Evolutionary conservation across 148 eudicot species (phyloP).

Genomic region (Selenicereus undatus): DNA sequence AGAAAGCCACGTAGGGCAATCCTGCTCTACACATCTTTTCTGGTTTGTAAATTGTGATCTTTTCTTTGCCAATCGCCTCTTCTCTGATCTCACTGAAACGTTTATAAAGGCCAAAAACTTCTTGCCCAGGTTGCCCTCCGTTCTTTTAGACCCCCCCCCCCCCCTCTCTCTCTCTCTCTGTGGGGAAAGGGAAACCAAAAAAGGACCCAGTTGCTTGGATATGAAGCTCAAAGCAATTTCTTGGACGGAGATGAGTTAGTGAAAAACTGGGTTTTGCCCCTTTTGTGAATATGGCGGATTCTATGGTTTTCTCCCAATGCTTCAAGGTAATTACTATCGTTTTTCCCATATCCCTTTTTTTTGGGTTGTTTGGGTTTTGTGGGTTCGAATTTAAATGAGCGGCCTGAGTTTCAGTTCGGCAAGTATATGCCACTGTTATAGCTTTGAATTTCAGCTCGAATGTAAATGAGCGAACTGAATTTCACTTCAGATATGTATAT

Average conservation of each 20-base stretch:
- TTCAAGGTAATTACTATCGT: slow-evolving; percentile 38
- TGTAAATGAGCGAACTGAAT: no score
- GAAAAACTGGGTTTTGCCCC: slow-evolving; percentile 16
- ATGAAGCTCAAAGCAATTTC: background rate
- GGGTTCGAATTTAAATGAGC: background rate
- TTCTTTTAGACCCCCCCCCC: no score
- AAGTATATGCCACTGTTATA: no score
- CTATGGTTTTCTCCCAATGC: slow-evolving; percentile 35
- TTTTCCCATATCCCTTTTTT: background rate
- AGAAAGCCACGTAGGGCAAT: slow-evolving; percentile 23
- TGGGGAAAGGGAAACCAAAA: background rate
- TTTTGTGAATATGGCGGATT: slow-evolving; percentile 44
- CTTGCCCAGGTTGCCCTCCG: slow-evolving; percentile 5
- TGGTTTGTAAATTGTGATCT: slow-evolving; percentile 5
- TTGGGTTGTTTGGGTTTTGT: background rate
- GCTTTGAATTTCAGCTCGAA: no score
- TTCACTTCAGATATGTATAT: no score
- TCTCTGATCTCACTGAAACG: background rate
- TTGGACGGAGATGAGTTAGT: slow-evolving; percentile 13
- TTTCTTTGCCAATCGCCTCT: background rate
- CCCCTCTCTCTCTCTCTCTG: background rate
- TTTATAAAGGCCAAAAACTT: slow-evolving; percentile 10
- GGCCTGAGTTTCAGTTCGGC: background rate
- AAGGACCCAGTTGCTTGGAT: background rate
- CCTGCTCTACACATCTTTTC: slow-evolving; percentile 8